A percentile compares a stretch with the other conserved stretches of the same genome.
Conservation (phyloP, 2,329 filamentous ascomycete species). For the Aspergillus sp. region DNA sequence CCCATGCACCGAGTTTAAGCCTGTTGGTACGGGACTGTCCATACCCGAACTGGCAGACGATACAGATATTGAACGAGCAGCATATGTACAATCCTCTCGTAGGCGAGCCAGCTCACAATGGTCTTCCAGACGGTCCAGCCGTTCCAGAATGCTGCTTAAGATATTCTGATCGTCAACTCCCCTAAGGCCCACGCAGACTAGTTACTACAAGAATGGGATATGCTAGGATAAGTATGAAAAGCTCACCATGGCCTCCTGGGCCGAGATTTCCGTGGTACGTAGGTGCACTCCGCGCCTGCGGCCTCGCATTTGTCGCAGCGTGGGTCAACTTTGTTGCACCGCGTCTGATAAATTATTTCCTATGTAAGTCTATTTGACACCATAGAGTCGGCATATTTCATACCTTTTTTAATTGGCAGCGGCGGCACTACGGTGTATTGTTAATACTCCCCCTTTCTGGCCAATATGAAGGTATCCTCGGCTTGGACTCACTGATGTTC, state of each 20-base stretch:
- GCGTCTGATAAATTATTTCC: not conserved
- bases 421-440: not conserved
- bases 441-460: not conserved
- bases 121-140: not conserved
- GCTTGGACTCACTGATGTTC: not conserved
- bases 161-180: not conserved
- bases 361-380: not conserved
- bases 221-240: not conserved
- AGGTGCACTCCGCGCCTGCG: not conserved
- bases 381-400: not conserved
- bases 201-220: too few relatives aligned
- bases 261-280: not conserved
- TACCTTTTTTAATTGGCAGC: not conserved
- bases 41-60: not conserved
- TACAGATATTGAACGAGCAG: not conserved
- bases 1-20: too few relatives aligned
- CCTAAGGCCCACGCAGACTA: not conserved
- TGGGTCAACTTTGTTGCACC: not conserved
- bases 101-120: not conserved
- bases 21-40: too few relatives aligned
- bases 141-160: not conserved
- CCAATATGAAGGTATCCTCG: not conserved
- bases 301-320: not conserved
- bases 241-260: not conserved
- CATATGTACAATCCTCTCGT: not conserved